These are phyloP conservation scores for Phytophthora palmivora DNA, from an alignment of 352 stramenopile genomes.

Conservation along the genomic window DNA sequence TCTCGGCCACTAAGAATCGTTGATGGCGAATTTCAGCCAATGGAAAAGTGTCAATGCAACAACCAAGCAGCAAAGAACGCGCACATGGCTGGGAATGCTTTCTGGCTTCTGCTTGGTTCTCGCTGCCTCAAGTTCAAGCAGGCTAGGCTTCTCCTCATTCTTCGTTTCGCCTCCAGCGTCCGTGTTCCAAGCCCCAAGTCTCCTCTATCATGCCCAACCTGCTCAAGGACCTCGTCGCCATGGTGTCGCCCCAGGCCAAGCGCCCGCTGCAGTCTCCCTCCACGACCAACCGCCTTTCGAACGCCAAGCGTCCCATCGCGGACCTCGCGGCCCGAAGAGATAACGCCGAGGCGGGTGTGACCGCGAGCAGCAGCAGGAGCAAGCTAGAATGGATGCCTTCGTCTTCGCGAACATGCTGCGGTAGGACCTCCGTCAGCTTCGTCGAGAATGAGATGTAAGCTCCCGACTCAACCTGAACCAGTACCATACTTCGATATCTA, in stretches of 20 bases:
- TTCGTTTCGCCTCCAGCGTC: conserved; percentile 38
- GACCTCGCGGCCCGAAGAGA: conserved; percentile 33
- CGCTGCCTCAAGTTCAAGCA: conserved; percentile 10
- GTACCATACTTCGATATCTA: conserved; percentile 45
- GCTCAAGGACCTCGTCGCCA: conserved; percentile 54
- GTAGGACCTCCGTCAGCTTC: conserved; percentile 21
- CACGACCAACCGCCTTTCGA: conserved; percentile 34
- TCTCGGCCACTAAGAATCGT: conserved; percentile 5
- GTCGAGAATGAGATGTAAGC: not conserved
- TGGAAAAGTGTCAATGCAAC: conserved; percentile 5
- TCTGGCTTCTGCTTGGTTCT: conserved; percentile 18
- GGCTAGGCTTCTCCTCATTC: conserved; percentile 14
- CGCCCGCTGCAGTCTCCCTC: conserved; percentile 38
- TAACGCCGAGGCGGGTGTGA: conserved; percentile 20
- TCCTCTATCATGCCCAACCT: conserved; percentile 47
- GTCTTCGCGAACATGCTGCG: conserved; percentile 56
- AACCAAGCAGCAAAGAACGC: conserved; percentile 21
- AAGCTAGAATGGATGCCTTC: conserved; percentile 56
- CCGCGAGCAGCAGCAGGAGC: conserved; percentile 38
- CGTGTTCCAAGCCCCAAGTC: conserved; percentile 28
- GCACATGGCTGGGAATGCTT: conserved; percentile 12
- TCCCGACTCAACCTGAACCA: not conserved
- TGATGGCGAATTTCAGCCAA: conserved; percentile 3
- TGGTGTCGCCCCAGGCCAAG: conserved; percentile 43
- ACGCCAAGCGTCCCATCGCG: conserved; percentile 29